These are phyloP conservation scores for Ophiosphaerella narmari DNA, from an alignment of 2,329 filamentous ascomycete species.

Conservation along the genomic window DNA sequence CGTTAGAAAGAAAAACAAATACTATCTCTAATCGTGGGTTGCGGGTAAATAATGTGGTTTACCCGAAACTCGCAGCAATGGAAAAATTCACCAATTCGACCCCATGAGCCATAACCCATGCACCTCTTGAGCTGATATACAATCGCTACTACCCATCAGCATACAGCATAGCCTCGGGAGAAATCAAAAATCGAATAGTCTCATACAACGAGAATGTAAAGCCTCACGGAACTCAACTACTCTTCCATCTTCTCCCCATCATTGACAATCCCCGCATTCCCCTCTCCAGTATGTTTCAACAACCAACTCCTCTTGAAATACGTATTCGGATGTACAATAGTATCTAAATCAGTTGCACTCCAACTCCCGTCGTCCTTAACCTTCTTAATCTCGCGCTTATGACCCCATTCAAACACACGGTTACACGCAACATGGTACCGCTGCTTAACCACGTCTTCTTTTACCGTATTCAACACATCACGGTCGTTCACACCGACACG, in stretches of 20 bases:
- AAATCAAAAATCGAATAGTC: no score
- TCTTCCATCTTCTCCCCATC: slow-evolving; percentile 42
- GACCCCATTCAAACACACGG: slow-evolving; percentile 85
- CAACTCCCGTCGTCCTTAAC: slow-evolving; percentile 55
- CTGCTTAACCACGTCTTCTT: slow-evolving; percentile 85
- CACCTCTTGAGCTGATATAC: no score
- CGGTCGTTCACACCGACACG: slow-evolving; percentile 78
- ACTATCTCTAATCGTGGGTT: no score
- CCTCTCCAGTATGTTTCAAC: slow-evolving; percentile 73
- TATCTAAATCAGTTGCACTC: slow-evolving; percentile 77
- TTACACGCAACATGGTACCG: slow-evolving; percentile 97
- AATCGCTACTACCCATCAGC: no score
- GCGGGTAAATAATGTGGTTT: no score
- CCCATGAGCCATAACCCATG: no score
- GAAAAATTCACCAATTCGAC: no score
- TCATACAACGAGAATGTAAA: no score
- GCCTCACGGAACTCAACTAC: slow-evolving; percentile 13
- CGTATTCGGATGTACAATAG: slow-evolving; percentile 95
- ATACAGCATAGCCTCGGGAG: no score
- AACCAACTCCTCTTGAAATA: slow-evolving; percentile 96
- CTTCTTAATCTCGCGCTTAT: slow-evolving; percentile 65
- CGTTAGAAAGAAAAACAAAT: no score
- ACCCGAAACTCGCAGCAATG: no score
- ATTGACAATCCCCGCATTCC: slow-evolving; percentile 40
- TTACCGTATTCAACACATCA: slow-evolving; percentile 76